Evolutionary conservation across 225 moss, liverwort and hornwort genomes (phyloP).

Genomic region (Takakia lepidozioides): DNA sequence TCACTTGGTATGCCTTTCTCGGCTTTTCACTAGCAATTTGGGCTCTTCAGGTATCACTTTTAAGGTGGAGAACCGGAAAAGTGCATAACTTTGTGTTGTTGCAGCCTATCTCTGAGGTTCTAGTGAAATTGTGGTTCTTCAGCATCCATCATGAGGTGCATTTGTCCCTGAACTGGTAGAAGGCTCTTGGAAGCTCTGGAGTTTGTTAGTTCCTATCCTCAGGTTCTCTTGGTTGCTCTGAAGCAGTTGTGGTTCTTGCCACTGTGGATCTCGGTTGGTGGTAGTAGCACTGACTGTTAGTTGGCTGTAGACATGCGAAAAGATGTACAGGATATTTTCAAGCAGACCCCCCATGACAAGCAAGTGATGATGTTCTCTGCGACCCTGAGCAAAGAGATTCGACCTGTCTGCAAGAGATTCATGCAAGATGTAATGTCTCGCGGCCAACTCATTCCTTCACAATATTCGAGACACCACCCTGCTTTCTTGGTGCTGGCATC

Average conservation of each 20-base stretch:
- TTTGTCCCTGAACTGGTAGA: too few relatives aligned
- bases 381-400: conserved; percentile 59
- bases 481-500: conserved; percentile 30
- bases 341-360: conserved; percentile 57
- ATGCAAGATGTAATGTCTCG: conserved; percentile 61
- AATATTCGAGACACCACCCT: conserved; percentile 23
- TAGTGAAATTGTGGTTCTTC: too few relatives aligned
- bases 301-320: conserved; percentile 57
- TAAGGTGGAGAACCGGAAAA: too few relatives aligned
- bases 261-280: neutral
- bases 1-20: conserved; percentile 41
- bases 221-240: too few relatives aligned
- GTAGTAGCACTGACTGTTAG: conserved; percentile 9
- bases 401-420: conserved; percentile 64
- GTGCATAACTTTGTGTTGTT: too few relatives aligned
- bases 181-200: too few relatives aligned
- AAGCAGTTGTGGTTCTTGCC: too few relatives aligned
- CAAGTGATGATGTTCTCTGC: conserved; percentile 77
- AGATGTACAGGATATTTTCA: conserved; percentile 63
- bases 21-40: neutral
- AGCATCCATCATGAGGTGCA: too few relatives aligned
- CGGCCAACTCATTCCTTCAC: conserved; percentile 27
- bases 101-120: neutral
- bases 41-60: neutral
- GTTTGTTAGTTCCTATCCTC: too few relatives aligned